phyloP scores from a whole-genome alignment of 768 basidiomycete genomes.

The Lyophyllum semitale region DNA sequence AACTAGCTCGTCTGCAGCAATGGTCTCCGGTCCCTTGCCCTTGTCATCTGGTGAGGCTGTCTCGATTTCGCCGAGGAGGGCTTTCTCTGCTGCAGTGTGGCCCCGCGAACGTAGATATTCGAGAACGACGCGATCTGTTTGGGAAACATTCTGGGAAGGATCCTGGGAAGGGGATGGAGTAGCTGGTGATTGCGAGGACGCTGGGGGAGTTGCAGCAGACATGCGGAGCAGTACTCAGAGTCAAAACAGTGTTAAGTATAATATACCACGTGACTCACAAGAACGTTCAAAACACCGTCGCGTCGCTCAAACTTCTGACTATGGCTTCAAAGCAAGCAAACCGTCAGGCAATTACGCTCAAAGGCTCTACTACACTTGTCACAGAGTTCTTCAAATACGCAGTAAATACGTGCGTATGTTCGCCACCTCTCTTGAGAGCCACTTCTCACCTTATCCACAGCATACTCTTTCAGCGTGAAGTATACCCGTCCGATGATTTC shows the following conservation, averaged over 20 bases:
- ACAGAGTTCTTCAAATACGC: constrained; percentile 99
- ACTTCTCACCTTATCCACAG: constrained; percentile 39
- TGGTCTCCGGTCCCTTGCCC: constrained; percentile 42
- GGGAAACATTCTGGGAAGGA: constrained; percentile 32
- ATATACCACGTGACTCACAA: constrained; percentile 32
- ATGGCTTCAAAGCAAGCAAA: constrained; percentile 53
- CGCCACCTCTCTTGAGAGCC: background rate
- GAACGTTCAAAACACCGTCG: constrained; percentile 20
- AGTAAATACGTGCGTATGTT: constrained; percentile 82
- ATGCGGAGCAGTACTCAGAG: constrained; percentile 10
- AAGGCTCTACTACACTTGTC: constrained; percentile 90
- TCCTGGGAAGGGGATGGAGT: constrained; percentile 49
- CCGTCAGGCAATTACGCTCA: constrained; percentile 87
- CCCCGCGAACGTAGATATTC: constrained; percentile 54
- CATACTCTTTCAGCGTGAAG: constrained; percentile 93
- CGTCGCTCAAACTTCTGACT: too few relatives aligned
- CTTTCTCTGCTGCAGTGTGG: constrained; percentile 49
- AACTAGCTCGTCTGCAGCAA: constrained; percentile 50
- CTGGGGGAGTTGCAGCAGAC: constrained; percentile 45
- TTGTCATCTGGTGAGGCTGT: constrained; percentile 44
- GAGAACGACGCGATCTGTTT: constrained; percentile 44
- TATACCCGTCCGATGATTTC: constrained; percentile 98
- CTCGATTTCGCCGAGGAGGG: constrained; percentile 46
- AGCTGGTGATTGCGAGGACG: constrained; percentile 49
- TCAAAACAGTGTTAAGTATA: too few relatives aligned